Conservation (phyloP, 2,329 filamentous ascomycete species). For the Lachnellula subtilissima region DNA sequence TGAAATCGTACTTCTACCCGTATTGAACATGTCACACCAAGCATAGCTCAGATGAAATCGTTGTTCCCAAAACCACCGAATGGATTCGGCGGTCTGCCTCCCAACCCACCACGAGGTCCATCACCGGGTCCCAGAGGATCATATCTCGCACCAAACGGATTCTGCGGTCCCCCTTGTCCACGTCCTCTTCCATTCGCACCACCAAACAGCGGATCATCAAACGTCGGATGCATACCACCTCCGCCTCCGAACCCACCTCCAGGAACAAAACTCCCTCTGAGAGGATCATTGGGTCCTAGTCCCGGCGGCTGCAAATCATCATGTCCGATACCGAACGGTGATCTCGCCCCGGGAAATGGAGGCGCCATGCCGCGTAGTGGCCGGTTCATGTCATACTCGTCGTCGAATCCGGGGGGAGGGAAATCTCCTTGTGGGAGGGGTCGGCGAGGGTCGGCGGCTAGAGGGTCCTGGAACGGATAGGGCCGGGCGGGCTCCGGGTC, state of each 20-base stretch:
- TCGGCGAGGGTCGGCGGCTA: slow-evolving; percentile 54
- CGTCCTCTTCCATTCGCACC: slow-evolving; percentile 47
- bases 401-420: slow-evolving; percentile 84
- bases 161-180: slow-evolving; percentile 54
- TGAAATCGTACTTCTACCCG: no score
- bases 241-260: slow-evolving; percentile 57
- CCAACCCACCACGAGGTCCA: slow-evolving; percentile 43
- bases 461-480: slow-evolving; percentile 63
- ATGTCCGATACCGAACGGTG: slow-evolving; percentile 70
- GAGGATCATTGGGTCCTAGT: slow-evolving; percentile 77
- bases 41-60: slow-evolving; percentile 47
- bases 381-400: slow-evolving; percentile 79
- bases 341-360: slow-evolving; percentile 34
- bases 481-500: slow-evolving; percentile 60
- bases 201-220: slow-evolving; percentile 82
- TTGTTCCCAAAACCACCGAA: slow-evolving; percentile 53
- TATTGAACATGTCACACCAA: no score
- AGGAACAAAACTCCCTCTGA: slow-evolving; percentile 61
- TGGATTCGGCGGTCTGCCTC: slow-evolving; percentile 47
- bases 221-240: slow-evolving; percentile 92
- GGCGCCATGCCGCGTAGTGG: slow-evolving; percentile 50
- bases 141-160: slow-evolving; percentile 85
- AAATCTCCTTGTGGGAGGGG: slow-evolving; percentile 70
- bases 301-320: slow-evolving; percentile 85
- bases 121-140: slow-evolving; percentile 77